phyloP scores from a whole-genome alignment of 805 yeast genomes.

The Suhomyces vadensis region DNA sequence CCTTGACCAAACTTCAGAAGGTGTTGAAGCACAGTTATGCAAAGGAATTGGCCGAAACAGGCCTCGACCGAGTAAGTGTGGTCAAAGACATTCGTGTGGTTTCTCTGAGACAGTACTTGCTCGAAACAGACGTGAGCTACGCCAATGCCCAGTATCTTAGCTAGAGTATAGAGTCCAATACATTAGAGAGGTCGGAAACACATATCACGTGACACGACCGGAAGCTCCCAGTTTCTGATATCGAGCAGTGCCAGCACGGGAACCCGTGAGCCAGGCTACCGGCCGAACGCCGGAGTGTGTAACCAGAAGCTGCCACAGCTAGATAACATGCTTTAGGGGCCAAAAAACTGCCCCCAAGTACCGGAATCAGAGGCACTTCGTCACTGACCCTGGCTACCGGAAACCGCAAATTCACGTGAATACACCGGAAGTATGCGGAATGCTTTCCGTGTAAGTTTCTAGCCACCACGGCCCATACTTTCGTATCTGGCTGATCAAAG shows the following conservation, averaged over 20 bases:
- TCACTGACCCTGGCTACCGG: neutral
- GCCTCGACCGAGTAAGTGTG: conserved; percentile 17
- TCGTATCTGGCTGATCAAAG: too few relatives aligned
- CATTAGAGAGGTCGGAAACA: too few relatives aligned
- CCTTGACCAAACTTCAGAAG: conserved; percentile 26
- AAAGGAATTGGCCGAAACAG: conserved; percentile 13
- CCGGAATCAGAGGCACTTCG: neutral
- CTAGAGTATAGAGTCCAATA: too few relatives aligned
- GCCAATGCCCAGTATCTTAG: neutral
- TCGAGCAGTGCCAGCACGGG: too few relatives aligned
- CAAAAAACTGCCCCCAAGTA: neutral
- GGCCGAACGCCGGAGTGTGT: too few relatives aligned
- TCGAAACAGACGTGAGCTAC: conserved; percentile 10
- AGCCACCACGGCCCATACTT: neutral
- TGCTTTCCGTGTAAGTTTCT: neutral
- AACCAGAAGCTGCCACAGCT: too few relatives aligned
- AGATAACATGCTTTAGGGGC: neutral
- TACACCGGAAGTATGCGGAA: neutral
- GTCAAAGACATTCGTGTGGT: conserved; percentile 40
- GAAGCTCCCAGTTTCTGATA: too few relatives aligned
- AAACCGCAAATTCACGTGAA: neutral
- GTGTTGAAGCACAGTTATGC: conserved; percentile 33
- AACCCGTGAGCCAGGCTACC: too few relatives aligned
- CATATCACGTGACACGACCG: too few relatives aligned
- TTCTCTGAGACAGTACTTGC: conserved; percentile 32